A percentile compares a stretch with the other conserved stretches of the same genome.
Evolutionary conservation across 2,329 filamentous ascomycete genomes (phyloP).

Genomic region (Herpotrichia juniperi): DNA sequence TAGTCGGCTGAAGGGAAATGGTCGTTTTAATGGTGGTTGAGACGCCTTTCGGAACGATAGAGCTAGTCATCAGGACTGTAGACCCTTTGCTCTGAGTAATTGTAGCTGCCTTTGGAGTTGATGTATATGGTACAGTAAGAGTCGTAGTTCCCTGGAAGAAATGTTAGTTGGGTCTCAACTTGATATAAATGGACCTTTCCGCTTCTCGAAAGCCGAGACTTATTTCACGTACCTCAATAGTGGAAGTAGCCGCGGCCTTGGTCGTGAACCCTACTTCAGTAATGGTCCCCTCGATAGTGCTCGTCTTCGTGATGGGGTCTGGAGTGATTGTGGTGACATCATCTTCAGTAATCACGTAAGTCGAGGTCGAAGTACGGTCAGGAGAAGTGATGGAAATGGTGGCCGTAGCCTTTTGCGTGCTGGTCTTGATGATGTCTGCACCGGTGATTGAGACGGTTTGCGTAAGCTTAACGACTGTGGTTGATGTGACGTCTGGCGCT

Average conservation of each 20-base stretch:
- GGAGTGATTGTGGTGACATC: constrained; percentile 26
- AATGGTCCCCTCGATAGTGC: constrained; percentile 16
- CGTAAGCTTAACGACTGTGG: constrained; percentile 21
- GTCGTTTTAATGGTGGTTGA: constrained; percentile 19
- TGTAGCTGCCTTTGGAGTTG: constrained; percentile 33
- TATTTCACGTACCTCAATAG: too few species aligned
- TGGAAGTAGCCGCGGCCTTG: constrained; percentile 21
- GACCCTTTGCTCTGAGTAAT: constrained; percentile 22
- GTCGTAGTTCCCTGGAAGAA: constrained; percentile 19
- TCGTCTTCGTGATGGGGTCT: constrained; percentile 17
- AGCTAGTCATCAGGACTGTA: constrained; percentile 20
- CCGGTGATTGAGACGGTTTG: constrained; percentile 18
- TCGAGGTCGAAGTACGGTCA: constrained; percentile 29
- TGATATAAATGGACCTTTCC: neutral
- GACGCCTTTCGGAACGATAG: constrained; percentile 17
- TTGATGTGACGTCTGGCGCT: constrained; percentile 29
- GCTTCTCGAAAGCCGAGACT: neutral
- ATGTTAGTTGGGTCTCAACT: neutral
- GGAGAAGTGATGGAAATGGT: constrained; percentile 34
- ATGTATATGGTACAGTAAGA: constrained; percentile 24
- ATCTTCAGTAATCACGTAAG: constrained; percentile 32
- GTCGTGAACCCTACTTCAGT: constrained; percentile 21
- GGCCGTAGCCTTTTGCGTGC: constrained; percentile 25
- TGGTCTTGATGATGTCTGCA: constrained; percentile 7
- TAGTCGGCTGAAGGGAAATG: constrained; percentile 16